These are phyloP conservation scores for Hygrophorus russula DNA, from an alignment of 768 basidiomycete species.

Conservation along the genomic window DNA sequence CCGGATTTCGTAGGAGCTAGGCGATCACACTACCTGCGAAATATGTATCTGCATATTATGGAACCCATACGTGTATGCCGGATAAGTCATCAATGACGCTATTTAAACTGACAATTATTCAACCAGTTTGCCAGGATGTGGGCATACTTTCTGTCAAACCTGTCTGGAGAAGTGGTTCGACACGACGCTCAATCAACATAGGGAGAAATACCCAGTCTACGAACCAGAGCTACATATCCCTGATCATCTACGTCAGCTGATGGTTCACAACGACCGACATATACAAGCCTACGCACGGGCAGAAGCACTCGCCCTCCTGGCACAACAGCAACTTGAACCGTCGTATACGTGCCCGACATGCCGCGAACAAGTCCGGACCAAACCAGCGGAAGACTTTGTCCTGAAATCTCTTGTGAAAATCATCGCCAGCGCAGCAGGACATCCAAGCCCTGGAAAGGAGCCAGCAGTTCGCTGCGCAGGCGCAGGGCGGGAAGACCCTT, in stretches of 20 bases:
- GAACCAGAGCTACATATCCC: conserved; percentile 9
- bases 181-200: conserved; percentile 38
- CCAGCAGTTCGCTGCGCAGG: conserved; percentile 6
- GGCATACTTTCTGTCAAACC: conserved; percentile 56
- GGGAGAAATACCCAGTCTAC: conserved; percentile 34
- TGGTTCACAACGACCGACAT: background rate
- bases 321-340: conserved; percentile 23
- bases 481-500: conserved; percentile 20
- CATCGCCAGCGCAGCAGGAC: conserved; percentile 38
- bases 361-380: conserved; percentile 32
- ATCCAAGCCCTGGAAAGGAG: conserved; percentile 28
- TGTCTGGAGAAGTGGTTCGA: conserved; percentile 50
- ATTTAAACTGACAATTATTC: background rate
- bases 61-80: conserved; percentile 50
- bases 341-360: conserved; percentile 63
- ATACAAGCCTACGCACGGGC: conserved; percentile 7
- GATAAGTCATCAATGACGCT: conserved; percentile 5
- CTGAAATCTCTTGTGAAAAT: conserved; percentile 46
- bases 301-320: conserved; percentile 9
- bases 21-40: conserved; percentile 49
- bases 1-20: conserved; percentile 23
- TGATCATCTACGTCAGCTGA: conserved; percentile 5
- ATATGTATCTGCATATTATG: conserved; percentile 57
- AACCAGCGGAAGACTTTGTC: conserved; percentile 50
- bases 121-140: conserved; percentile 49